These are phyloP conservation scores for Fusarium circinatum DNA, from an alignment of 2,329 filamentous ascomycete genomes.

Conservation along the genomic window DNA sequence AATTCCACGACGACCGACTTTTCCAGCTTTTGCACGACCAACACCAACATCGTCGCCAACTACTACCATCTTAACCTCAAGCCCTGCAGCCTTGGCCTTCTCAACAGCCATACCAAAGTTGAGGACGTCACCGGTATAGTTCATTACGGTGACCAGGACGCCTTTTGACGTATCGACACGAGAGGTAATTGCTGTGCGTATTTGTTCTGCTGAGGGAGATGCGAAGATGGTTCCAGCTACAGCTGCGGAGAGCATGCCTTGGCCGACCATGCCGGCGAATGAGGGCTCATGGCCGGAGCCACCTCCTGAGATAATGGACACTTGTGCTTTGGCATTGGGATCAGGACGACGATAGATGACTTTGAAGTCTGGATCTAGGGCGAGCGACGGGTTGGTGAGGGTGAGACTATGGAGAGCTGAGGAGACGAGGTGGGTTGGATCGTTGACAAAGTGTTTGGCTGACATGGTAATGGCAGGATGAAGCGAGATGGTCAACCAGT, in stretches of 20 bases:
- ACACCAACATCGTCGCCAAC: slow-evolving; percentile 94
- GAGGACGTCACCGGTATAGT: slow-evolving; percentile 89
- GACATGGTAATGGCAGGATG: slow-evolving; percentile 53
- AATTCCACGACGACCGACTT: slow-evolving; percentile 90
- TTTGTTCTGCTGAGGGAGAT: slow-evolving; percentile 82
- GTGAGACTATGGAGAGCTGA: slow-evolving; percentile 81
- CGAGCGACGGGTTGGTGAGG: slow-evolving; percentile 83
- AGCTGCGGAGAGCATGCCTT: slow-evolving; percentile 80
- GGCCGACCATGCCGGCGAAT: slow-evolving; percentile 86
- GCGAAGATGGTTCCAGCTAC: slow-evolving; percentile 91
- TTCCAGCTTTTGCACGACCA: slow-evolving; percentile 82
- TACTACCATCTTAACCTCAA: slow-evolving; percentile 87
- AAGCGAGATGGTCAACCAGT: neutral
- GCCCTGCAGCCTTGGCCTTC: slow-evolving; percentile 83
- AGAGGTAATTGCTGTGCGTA: slow-evolving; percentile 78
- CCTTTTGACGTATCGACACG: slow-evolving; percentile 78
- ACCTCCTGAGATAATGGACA: slow-evolving; percentile 87
- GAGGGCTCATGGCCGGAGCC: slow-evolving; percentile 91
- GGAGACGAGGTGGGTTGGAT: slow-evolving; percentile 81
- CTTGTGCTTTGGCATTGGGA: slow-evolving; percentile 63
- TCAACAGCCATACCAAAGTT: slow-evolving; percentile 96
- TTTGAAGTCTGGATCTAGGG: slow-evolving; percentile 82
- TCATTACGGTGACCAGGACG: slow-evolving; percentile 93
- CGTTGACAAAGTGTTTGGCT: slow-evolving; percentile 88
- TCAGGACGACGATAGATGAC: slow-evolving; percentile 79